Base-by-base conservation (phyloP, 176 grass and related monocot species). In the Phoenix dactylifera region DNA sequence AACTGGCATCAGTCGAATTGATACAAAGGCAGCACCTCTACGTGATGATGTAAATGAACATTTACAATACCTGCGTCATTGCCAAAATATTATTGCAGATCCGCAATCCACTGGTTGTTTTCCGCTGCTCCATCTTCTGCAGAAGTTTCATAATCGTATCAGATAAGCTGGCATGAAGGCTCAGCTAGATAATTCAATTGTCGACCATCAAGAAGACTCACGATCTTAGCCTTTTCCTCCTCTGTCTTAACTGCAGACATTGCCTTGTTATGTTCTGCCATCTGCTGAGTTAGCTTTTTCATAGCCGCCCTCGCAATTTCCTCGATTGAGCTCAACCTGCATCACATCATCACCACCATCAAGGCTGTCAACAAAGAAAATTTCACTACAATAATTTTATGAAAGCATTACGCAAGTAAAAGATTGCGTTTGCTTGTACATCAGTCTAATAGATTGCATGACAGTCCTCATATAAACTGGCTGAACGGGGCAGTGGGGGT, bases 81-180 rank as follows among this genome's bases (percentile, higher is more conserved):
- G 84, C 64, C 74, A 98, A 67, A 78, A 98, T 98, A 73, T 98
- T 98, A 57, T 98, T 98, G 66, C 86, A 98, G 35, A 86, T 77
- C 52, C 79, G 71, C 73, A 93, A 72, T 66, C 62, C 79, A 30
- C 51, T 83, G 55, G 88, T 86, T 17, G 79, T 76, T 79, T 85
- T 86, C 53, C 89, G 94, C 60, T 86, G 88, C 59, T 98, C 79
- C 0, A 29, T 20, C 89, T 83, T 98, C 94, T 98, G 79, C 73
- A 83, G 55, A 76, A 65, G 35, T 44, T 44, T 44, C 10, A 44
- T 3, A 44, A 44, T 44, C 9, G 6, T 44, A 44, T 44, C 9
- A 44, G 35, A 44, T 44, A 44, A 44, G 35, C 10, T 14, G 10
- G 35, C 35, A 44, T 10, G 9, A 44, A 44, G 35, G 35, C 10